A percentile compares a stretch with the other conserved stretches of the same genome.
Conservation (phyloP, 306 rosid species). For the Echinosophora koreensis region DNA sequence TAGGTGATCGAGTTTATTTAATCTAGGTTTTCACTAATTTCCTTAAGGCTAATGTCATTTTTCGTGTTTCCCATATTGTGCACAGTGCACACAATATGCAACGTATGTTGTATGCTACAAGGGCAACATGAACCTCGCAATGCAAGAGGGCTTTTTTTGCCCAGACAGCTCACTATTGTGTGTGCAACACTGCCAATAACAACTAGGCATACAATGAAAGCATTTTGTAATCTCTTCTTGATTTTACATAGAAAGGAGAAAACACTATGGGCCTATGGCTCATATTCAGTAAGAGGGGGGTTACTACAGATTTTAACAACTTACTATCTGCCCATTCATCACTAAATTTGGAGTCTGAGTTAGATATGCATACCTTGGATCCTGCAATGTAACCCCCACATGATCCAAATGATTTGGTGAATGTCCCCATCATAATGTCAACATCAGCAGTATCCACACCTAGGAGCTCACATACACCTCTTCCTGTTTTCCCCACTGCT, state of each 20-base stretch:
- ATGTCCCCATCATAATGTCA: constrained; percentile 92
- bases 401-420: constrained; percentile 84
- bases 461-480: constrained; percentile 69
- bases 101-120: not conserved
- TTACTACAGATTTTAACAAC: not conserved
- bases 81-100: not conserved
- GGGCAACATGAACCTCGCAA: constrained; percentile 4
- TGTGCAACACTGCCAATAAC: not conserved
- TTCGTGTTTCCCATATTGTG: not conserved
- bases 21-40: not conserved
- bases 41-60: not conserved
- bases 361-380: constrained; percentile 63
- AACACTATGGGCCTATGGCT: not conserved
- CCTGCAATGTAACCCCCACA: constrained; percentile 92
- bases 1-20: constrained; percentile 4
- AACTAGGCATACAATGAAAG: not conserved
- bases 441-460: constrained; percentile 83
- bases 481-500: constrained; percentile 76
- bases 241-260: constrained; percentile 2
- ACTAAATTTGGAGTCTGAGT: not conserved
- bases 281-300: not conserved
- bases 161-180: not conserved
- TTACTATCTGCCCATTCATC: not conserved
- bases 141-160: constrained; percentile 1
- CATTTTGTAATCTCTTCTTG: constrained; percentile 9